phyloP scores from a whole-genome alignment of 2,329 filamentous ascomycete species.

The Septoria linicola region DNA sequence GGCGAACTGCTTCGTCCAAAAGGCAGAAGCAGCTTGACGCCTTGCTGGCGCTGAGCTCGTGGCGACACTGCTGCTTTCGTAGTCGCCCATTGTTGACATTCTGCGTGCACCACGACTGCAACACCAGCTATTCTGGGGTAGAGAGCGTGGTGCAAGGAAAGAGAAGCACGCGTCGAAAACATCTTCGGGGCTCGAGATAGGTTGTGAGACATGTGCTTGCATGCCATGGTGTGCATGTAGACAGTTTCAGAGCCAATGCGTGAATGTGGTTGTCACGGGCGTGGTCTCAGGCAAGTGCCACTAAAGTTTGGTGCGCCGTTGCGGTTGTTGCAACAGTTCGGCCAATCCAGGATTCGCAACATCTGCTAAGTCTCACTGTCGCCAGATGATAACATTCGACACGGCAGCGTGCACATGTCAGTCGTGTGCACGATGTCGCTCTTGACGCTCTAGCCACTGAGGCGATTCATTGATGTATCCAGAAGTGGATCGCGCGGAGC shows the following conservation, averaged over 20 bases:
- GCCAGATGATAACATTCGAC: too few relatives aligned
- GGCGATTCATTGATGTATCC: too few relatives aligned
- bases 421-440: too few relatives aligned
- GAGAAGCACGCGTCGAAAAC: neutral
- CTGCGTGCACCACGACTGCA: neutral
- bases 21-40: neutral
- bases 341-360: too few relatives aligned
- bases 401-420: too few relatives aligned
- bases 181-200: neutral
- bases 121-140: neutral
- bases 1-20: slow-evolving; percentile 37
- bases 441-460: too few relatives aligned
- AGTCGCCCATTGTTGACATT: neutral
- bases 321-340: neutral
- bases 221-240: neutral
- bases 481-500: too few relatives aligned
- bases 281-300: neutral
- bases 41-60: neutral
- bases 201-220: too few relatives aligned
- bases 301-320: neutral
- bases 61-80: neutral
- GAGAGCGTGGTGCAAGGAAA: too few relatives aligned
- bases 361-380: too few relatives aligned
- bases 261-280: neutral
- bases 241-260: neutral